phyloP scores from a whole-genome alignment of 2,329 filamentous ascomycete species.

The Zymoseptoria brevis region DNA sequence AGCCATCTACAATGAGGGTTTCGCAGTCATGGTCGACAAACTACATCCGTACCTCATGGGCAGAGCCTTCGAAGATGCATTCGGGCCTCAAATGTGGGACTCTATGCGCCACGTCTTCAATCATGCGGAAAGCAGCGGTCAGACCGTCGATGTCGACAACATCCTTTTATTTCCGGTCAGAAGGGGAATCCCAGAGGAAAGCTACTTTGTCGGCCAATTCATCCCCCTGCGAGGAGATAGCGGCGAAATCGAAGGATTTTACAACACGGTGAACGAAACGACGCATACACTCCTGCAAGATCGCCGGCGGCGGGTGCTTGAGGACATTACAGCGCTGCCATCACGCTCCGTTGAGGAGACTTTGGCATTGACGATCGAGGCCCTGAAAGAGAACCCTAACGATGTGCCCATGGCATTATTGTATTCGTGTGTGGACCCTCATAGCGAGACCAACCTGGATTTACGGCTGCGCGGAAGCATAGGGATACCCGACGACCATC shows the following conservation, averaged over 20 bases:
- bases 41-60: constrained; percentile 18
- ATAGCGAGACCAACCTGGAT: neutral
- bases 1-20: constrained; percentile 34
- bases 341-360: constrained; percentile 3
- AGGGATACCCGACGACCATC: constrained; percentile 9
- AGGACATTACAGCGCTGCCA: constrained; percentile 7
- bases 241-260: constrained; percentile 16
- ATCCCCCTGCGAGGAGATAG: constrained; percentile 16
- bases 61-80: constrained; percentile 11
- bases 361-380: constrained; percentile 6
- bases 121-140: constrained; percentile 8
- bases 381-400: constrained; percentile 10
- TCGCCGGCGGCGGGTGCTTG: constrained; percentile 9
- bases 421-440: constrained; percentile 12
- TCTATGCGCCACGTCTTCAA: constrained; percentile 6
- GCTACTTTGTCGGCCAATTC: constrained; percentile 16
- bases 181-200: constrained; percentile 17
- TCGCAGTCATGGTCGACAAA: constrained; percentile 24
- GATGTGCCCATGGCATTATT: constrained; percentile 13
- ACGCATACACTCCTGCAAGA: constrained; percentile 12
- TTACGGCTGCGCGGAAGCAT: constrained; percentile 6
- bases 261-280: constrained; percentile 18
- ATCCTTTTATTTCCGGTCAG: constrained; percentile 10
- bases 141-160: constrained; percentile 13
- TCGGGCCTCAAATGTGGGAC: constrained; percentile 5